Percentiles rank a stretch among this genome's conserved stretches.
Evolutionary conservation across 2,329 filamentous ascomycete genomes (phyloP).

Genomic region (Endothia cerciana): DNA sequence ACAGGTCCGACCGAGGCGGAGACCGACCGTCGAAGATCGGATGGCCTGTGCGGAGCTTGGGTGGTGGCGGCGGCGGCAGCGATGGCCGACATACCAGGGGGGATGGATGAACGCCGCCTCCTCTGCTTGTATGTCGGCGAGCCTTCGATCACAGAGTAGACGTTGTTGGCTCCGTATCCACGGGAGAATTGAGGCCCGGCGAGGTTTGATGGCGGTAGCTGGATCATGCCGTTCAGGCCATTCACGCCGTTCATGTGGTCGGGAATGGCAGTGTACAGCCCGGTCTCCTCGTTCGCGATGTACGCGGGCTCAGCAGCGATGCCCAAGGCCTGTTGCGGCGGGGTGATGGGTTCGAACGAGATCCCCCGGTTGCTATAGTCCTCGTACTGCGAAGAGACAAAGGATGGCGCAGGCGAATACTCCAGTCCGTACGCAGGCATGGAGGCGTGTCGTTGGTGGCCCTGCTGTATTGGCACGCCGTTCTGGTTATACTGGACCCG

Average conservation of each 20-base stretch:
- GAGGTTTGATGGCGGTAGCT: conserved; percentile 84
- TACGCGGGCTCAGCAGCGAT: conserved; percentile 90
- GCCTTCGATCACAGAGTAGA: conserved; percentile 95
- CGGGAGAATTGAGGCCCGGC: conserved; percentile 79
- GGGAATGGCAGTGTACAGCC: conserved; percentile 91
- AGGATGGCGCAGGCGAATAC: conserved; percentile 96
- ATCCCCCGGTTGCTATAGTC: conserved; percentile 96
- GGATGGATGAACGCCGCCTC: conserved; percentile 89
- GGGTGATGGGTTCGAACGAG: conserved; percentile 95
- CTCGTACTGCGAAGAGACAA: conserved; percentile 97
- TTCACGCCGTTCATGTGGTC: conserved; percentile 76
- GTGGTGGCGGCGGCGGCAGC: conserved; percentile 62
- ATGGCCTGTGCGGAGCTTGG: conserved; percentile 66
- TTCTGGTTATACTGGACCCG: conserved; percentile 91
- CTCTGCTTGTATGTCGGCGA: conserved; percentile 99
- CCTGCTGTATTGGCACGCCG: conserved; percentile 79
- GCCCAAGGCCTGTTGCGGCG: conserved; percentile 84
- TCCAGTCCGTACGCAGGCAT: conserved; percentile 95
- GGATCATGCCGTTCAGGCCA: conserved; percentile 85
- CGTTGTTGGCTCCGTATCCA: conserved; percentile 73
- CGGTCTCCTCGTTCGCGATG: conserved; percentile 97
- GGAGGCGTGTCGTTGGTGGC: conserved; percentile 93
- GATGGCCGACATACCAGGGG: conserved; percentile 72
- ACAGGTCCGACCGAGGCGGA: conserved; percentile 85
- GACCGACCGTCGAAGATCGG: conserved; percentile 88